Evolutionary conservation across 495 filamentous ascomycete species (phyloP), one percentile per base, ranked within the genome.

Genomic region (Aspergillus wentii): DNA sequence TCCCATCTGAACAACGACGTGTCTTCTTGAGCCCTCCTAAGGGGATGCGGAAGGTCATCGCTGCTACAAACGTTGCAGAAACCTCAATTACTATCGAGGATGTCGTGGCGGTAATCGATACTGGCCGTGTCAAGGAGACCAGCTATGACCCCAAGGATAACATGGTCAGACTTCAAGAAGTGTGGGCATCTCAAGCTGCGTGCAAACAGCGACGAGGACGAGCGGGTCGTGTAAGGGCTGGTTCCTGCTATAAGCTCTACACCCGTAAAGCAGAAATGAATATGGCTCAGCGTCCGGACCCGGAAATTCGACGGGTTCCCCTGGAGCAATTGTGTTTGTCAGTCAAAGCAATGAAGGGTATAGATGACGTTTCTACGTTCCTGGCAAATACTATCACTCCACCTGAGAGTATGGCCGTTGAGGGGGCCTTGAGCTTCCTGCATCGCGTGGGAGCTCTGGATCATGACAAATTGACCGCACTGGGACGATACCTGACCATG

Each of bases 41-140:
- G 15, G 89, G 88, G 1, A 88, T 84, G 61, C 71, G 92, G 16
- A 98, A 98, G 63, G 80, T 98, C 26, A 83, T 98, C 16, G 85
- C 86, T 8, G 85, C 92, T 1, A 98, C 92, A 11, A 98, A 98
- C 48, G 91, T 98, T 11, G 92, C 92, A 2, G 92, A 98, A 56
- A 98, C 92, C 0, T 97, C 92, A 8, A 97, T 98, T 52, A 98
- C 92, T 0, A 98, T 98, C 35, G 86, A 92, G 40, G 92, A 98
- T 51, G 84, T 97, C 22, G 90, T 97, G 9, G 92, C 89, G 16
- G 94, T 98, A 33, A 94, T 98, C 35, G 92, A 98, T 53, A 89
- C 84, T 5, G 92, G 92, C 13, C 79, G 86, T 20, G 91, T 98
- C 15, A 97, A 97, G 57, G 92, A 98, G 62, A 97, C 90, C 0